phyloP scores from a whole-genome alignment of 371 early-diverging fungal genomes.

The Rhizopus sp. region DNA sequence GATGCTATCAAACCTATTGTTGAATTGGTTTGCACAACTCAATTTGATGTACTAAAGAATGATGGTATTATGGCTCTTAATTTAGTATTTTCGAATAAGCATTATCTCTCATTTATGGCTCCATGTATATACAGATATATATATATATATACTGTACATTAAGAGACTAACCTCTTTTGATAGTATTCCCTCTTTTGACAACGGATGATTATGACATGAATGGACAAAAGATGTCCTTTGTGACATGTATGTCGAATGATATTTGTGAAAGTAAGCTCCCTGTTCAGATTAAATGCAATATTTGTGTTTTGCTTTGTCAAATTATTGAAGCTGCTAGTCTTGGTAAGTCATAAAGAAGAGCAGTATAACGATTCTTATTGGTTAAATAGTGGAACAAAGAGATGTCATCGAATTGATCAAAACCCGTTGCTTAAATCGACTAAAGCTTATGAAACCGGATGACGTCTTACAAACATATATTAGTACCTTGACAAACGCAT shows the following conservation, averaged over 20 bases:
- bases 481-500: slow-evolving; percentile 13
- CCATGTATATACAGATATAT: slow-evolving; percentile 17
- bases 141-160: slow-evolving; percentile 10
- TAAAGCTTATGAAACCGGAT: slow-evolving; percentile 9
- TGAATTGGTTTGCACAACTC: slow-evolving; percentile 55
- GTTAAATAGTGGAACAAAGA: slow-evolving; percentile 8
- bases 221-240: slow-evolving; percentile 27
- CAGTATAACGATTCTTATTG: background rate
- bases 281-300: slow-evolving; percentile 57
- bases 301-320: slow-evolving; percentile 53
- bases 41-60: slow-evolving; percentile 60
- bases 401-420: slow-evolving; percentile 6
- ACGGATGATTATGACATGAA: background rate
- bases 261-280: slow-evolving; percentile 28
- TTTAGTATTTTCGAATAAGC: slow-evolving; percentile 45
- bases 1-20: slow-evolving; percentile 48
- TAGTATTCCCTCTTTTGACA: background rate
- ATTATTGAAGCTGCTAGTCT: slow-evolving; percentile 36
- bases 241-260: slow-evolving; percentile 45
- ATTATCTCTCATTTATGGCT: slow-evolving; percentile 21
- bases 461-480: slow-evolving; percentile 17
- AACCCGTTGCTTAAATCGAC: slow-evolving; percentile 1
- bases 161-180: no score
- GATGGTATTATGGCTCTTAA: slow-evolving; percentile 64
- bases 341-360: slow-evolving; percentile 23